phyloP scores from a whole-genome alignment of 164 flowering plant species.

The Stephania cephalantha region DNA sequence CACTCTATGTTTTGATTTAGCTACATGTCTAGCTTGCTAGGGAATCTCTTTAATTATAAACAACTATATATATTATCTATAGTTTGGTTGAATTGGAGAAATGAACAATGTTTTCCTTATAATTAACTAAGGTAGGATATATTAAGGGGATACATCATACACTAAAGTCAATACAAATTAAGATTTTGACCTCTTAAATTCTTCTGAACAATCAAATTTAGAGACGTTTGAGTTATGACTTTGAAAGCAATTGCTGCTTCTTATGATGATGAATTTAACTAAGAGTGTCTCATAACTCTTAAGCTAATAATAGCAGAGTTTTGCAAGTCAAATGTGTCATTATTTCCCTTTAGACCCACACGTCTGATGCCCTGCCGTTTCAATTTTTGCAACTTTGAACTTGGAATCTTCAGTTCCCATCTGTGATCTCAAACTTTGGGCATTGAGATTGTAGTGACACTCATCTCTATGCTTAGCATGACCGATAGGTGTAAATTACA shows the following conservation, averaged over 20 bases:
- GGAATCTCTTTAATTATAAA: not conserved
- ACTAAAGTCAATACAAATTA: not conserved
- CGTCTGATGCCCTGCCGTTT: not conserved
- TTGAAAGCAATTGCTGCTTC: not conserved
- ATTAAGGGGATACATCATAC: not conserved
- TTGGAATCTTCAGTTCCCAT: not conserved
- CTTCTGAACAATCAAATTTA: not conserved
- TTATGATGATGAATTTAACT: not conserved
- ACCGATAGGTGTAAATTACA: too few relatives aligned
- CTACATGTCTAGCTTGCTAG: not conserved
- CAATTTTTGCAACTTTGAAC: slow-evolving; percentile 1
- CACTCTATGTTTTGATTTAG: not conserved
- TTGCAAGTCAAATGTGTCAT: not conserved
- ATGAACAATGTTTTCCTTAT: too few relatives aligned
- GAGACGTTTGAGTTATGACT: not conserved
- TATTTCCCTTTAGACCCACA: not conserved
- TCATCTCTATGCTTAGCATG: too few relatives aligned
- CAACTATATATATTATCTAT: too few relatives aligned
- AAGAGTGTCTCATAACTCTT: not conserved
- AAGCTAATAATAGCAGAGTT: not conserved
- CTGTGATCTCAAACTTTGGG: too few relatives aligned
- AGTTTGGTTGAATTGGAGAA: not conserved
- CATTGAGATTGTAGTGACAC: too few relatives aligned
- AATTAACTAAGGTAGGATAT: too few relatives aligned
- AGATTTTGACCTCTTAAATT: slow-evolving; percentile 1